Conservation (phyloP, 2,329 filamentous ascomycete genomes). For the Colletotrichum camelliae region DNA sequence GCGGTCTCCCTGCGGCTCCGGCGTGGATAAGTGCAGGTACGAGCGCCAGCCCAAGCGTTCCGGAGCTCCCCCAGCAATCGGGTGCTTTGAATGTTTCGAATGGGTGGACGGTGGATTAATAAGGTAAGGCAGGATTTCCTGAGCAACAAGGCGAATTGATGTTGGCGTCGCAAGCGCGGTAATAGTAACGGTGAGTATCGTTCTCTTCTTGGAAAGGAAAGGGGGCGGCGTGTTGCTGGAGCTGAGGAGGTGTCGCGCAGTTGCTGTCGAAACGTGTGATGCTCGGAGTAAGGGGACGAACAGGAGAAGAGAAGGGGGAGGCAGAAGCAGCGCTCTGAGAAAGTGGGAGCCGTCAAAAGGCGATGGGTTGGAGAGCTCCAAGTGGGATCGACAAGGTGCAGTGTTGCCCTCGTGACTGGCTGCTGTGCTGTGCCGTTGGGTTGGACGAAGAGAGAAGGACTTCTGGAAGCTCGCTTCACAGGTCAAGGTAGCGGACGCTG, state of each 20-base stretch:
- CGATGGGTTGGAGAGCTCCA: background rate
- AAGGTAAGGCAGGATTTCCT: background rate
- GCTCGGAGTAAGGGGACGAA: background rate
- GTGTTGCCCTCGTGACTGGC: conserved; percentile 8
- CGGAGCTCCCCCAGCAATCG: conserved; percentile 17
- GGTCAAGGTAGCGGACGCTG: background rate
- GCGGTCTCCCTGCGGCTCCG: background rate
- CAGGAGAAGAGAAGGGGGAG: background rate
- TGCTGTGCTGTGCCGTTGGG: background rate
- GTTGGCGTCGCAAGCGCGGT: background rate
- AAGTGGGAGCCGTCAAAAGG: background rate
- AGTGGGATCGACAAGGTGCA: conserved; percentile 7
- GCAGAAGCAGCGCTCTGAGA: background rate
- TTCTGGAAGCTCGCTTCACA: background rate
- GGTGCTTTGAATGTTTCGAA: conserved; percentile 9
- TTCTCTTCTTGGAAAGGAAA: background rate
- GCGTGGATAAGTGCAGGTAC: background rate
- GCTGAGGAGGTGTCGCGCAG: background rate
- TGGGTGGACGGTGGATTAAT: background rate
- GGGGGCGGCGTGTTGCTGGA: background rate
- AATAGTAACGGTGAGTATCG: background rate
- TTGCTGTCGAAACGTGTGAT: background rate
- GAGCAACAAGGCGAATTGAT: background rate
- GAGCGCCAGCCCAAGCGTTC: conserved; percentile 17
- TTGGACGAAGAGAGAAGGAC: background rate